phyloP scores from a whole-genome alignment of 169 alveolate species.

The Cyclospora cayetanensis region DNA sequence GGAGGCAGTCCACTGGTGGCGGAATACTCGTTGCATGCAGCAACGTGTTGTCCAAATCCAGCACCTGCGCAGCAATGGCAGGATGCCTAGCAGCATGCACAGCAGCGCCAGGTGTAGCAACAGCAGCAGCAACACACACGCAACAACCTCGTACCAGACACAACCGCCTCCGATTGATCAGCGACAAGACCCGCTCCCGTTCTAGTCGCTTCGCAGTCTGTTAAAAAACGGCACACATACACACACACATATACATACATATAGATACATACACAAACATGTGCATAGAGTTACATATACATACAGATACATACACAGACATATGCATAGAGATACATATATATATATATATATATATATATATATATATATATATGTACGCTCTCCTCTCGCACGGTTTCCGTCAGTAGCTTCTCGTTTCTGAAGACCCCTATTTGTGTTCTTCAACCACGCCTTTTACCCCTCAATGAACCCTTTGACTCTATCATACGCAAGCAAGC shows the following conservation, averaged over 20 bases:
- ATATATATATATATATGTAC: not conserved
- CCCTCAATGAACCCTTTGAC: no score
- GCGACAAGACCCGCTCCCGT: not conserved
- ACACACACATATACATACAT: not conserved
- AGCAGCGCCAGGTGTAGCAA: not conserved
- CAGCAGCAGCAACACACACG: not conserved
- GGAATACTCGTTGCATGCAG: not conserved
- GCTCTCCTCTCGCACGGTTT: not conserved
- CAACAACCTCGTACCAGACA: not conserved
- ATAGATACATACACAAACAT: not conserved
- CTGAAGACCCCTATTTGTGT: no score
- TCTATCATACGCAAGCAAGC: no score
- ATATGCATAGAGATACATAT: not conserved
- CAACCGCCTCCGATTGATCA: not conserved
- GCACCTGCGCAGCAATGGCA: not conserved
- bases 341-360: not conserved
- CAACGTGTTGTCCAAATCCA: not conserved
- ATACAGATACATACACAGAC: not conserved
- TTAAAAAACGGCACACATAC: not conserved
- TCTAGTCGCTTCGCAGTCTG: not conserved
- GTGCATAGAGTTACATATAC: not conserved
- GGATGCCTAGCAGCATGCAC: not conserved
- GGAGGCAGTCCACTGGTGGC: slow-evolving; percentile 1
- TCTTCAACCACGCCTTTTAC: no score
- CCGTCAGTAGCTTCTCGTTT: not conserved